Evolutionary conservation across 176 grass and related monocot species (phyloP), one percentile per base, ranked within the genome.

Genomic region (Poa pratensis): DNA sequence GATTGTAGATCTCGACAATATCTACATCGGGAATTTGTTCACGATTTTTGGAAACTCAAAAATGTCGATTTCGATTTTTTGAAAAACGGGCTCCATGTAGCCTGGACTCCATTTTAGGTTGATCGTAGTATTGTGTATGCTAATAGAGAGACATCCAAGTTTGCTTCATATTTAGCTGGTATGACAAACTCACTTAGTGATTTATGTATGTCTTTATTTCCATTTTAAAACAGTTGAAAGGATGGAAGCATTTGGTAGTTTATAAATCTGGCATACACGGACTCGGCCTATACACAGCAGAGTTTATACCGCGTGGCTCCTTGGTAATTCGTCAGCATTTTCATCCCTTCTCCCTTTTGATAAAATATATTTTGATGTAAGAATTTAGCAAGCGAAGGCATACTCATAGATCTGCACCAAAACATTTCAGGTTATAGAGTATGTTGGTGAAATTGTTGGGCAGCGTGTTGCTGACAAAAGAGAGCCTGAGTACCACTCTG

Each of bases 201-300:
- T 83, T 70, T 42, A 19, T 57, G 27, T 27, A n/a, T 92, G 73
- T 39, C 42, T 22, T 87, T 70, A 15, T 81, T 87, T 84, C 43
- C 45, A 37, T 89, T 58, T 95, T 90, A 57, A 95, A 93, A 61
- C 89, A 95, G 76, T 86, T 85, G 39, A 91, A 92, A 69, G 88
- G 89, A 83, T 94, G 88, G 91, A 95, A 98, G 57, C 76, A 98
- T 90, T 92, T 98, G 87, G 89, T 98, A 51, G 91, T 95, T 3
- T 98, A 94, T 70, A 98, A 95, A 94, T 98, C 91, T 72, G 83
- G 93, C 70, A 98, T 98, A 79, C 96, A 98, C 84, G 93, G 87
- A 54, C 96, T 98, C 84, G 96, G 96, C 83, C 87, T 98, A 18
- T 98, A 98, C 76, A 98, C 96, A 72, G 95, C 90, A 16, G 77